A percentile compares a stretch with the other conserved stretches of the same genome.
Conservation (phyloP, 2,329 filamentous ascomycete species). For the Rachicladosporium sp. region DNA sequence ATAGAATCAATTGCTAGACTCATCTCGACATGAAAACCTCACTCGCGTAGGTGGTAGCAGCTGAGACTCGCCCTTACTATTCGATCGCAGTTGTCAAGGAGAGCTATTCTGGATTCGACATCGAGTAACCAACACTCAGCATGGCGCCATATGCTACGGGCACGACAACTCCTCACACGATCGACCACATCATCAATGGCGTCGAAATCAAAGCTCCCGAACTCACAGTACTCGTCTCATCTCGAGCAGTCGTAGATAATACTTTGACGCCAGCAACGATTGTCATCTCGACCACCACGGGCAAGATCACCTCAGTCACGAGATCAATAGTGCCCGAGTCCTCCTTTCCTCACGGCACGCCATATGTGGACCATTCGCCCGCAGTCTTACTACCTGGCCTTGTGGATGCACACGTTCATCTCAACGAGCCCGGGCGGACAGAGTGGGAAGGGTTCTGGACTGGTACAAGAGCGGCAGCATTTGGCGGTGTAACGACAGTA, state of each 20-base stretch:
- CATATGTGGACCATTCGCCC: constrained; percentile 75
- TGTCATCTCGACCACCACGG: constrained; percentile 61
- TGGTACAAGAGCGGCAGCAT: constrained; percentile 83
- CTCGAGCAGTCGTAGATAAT: constrained; percentile 67
- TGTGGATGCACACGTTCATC: constrained; percentile 92
- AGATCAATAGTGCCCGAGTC: constrained; percentile 61
- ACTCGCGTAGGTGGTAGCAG: no score
- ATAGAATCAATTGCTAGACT: no score
- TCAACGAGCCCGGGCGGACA: constrained; percentile 91
- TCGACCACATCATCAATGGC: constrained; percentile 10
- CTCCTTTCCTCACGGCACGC: constrained; percentile 58
- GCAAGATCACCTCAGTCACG: constrained; percentile 71
- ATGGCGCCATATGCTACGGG: constrained; percentile 21
- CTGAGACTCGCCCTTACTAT: no score
- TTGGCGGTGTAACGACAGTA: constrained; percentile 91
- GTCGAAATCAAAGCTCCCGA: constrained; percentile 8
- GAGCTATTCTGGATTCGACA: no score
- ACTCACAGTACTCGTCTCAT: constrained; percentile 70
- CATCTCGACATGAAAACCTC: no score
- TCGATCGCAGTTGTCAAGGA: no score
- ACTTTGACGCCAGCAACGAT: constrained; percentile 73
- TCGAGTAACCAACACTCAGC: neutral
- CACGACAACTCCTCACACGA: constrained; percentile 5
- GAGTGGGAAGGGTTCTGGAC: constrained; percentile 99
- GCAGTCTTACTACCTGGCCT: constrained; percentile 77